Evolutionary conservation across 164 flowering plant genomes (phyloP), one percentile per base, ranked within the genome.

Genomic region (Stephania cephalantha): DNA sequence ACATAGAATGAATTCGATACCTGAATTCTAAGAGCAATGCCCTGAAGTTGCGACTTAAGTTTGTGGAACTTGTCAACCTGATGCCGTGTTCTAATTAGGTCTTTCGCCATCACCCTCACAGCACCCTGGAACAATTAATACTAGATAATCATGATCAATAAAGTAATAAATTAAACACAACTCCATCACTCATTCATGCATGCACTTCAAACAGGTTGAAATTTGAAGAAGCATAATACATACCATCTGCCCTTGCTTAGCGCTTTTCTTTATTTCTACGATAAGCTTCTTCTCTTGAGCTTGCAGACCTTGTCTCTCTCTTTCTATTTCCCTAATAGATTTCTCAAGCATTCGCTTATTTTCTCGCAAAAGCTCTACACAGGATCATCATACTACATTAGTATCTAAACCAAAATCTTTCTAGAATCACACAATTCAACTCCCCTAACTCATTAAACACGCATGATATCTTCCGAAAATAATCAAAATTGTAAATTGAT

Each of bases 171-270:
- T 70, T 44, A 70, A n/a, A 6, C 13, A 17, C 3, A 17, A 12
- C 11, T 68, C 12, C 46, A 7, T 45, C n/a, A 50, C 55, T 61
- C 66, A 4, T n/a, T 9, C 66, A n/a, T 61, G 5, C 66, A n/a
- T 61, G 5, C 25, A 48, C 53, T 44, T 45, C 48, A 48, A 53
- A 52, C 8, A 71, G 20, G 52, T 52, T 0, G 44, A 74, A 71
- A 25, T 42, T 35, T 73, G 44, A 45, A 58, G 13, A 50, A 68
- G 64, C 84, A 4, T 35, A 4, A 4, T 35, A 4, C 4, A 18
- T 66, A 95, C 99, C 99, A 95, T 95, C 87, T 93, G 98, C 58
- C 98, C 99, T 87, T 92, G 97, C 84, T 95, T 95, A 55, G 99
- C 99, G 64, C 86, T 89, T 80, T 95, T 95, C 90, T 93, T 95